Conservation (phyloP, 352 stramenopile species). For the Aphanomyces cochlioides region DNA sequence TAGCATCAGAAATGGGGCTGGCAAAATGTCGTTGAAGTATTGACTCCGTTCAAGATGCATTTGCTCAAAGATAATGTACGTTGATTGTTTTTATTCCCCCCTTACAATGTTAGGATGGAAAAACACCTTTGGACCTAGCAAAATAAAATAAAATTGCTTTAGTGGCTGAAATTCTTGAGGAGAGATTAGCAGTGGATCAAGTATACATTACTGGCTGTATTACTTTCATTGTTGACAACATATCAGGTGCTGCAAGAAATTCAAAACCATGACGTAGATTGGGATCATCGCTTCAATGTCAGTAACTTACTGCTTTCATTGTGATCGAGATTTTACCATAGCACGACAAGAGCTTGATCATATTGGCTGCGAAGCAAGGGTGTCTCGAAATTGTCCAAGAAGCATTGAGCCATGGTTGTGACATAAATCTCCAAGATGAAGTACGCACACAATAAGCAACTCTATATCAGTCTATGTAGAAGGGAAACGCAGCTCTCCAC, state of each 20-base stretch:
- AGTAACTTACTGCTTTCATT: background rate
- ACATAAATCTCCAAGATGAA: background rate
- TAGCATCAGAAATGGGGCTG: background rate
- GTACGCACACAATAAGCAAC: background rate
- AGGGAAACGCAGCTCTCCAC: background rate
- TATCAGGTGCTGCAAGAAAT: background rate
- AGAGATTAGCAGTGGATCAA: background rate
- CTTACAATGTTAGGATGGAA: background rate
- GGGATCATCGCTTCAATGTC: background rate
- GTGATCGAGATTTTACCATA: background rate
- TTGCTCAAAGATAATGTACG: background rate
- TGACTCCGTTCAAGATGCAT: background rate
- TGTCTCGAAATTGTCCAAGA: background rate
- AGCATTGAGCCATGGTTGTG: background rate
- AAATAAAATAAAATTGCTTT: background rate
- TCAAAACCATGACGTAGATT: background rate
- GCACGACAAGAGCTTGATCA: background rate
- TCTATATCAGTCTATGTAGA: background rate
- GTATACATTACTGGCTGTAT: background rate
- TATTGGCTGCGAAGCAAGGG: background rate
- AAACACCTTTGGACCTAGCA: background rate
- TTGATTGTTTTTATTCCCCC: background rate
- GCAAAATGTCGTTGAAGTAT: background rate
- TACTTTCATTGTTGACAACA: background rate
- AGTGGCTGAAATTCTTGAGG: background rate